These are phyloP conservation scores for Polytrichum formosum DNA, from an alignment of 225 moss, liverwort and hornwort species.

Conservation along the genomic window DNA sequence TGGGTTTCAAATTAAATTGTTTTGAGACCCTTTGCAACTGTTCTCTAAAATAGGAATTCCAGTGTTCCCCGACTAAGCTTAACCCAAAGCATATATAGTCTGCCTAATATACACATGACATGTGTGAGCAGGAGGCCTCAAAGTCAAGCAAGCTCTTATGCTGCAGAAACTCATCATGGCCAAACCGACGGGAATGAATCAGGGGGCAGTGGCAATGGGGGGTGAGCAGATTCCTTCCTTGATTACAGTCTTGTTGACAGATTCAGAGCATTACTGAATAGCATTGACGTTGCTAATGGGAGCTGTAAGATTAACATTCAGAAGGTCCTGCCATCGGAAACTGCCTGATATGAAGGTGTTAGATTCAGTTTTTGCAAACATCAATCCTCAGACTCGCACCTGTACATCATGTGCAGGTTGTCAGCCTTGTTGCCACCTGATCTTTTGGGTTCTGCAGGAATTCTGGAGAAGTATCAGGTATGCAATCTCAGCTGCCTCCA, in stretches of 20 bases:
- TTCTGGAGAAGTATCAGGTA: conserved; percentile 92
- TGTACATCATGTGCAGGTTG: conserved; percentile 36
- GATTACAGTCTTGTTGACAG: conserved; percentile 1
- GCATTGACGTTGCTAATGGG: no score
- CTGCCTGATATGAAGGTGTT: no score
- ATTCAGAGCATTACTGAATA: not conserved
- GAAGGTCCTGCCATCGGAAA: no score
- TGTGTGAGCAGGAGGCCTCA: conserved; percentile 30
- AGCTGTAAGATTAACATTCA: no score
- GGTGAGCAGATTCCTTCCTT: conserved; percentile 19
- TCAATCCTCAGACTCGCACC: not conserved
- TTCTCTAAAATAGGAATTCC: no score
- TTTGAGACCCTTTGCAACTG: no score
- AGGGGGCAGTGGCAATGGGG: conserved; percentile 31
- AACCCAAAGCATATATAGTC: not conserved
- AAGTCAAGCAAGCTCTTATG: conserved; percentile 34
- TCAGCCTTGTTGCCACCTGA: conserved; percentile 57
- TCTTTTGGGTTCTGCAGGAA: conserved; percentile 60
- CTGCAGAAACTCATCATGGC: conserved; percentile 24
- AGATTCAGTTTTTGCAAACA: no score
- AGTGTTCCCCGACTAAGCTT: no score
- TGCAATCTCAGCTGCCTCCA: no score
- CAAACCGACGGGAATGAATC: conserved; percentile 28
- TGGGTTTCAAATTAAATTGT: no score
- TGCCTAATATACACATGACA: not conserved